Evolutionary conservation across 441 rosid genomes (phyloP), one percentile per base, ranked within the genome.

Genomic region (Populus tomentosa): DNA sequence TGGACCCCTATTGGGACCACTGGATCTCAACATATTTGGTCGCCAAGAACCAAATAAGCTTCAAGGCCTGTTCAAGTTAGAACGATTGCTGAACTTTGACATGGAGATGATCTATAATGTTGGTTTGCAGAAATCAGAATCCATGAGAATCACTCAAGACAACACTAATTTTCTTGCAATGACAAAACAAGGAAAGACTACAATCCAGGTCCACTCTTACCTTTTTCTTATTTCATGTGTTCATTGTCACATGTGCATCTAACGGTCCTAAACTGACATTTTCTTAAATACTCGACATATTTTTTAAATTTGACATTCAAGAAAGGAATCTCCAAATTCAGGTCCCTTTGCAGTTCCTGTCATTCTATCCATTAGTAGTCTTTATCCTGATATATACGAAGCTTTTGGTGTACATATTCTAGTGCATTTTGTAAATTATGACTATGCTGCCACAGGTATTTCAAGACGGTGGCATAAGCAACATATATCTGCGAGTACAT

Each of bases 51-150:
- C 73, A 40, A 78, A 69, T 9, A 77, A 80, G 68, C 72, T 80
- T 9, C 33, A 69, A 30, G 75, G 77, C 32, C 18, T 80, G 23
- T 80, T 80, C 71, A 77, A 73, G 71, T 70, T 80, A 33, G 80
- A 72, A n/a, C 26, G 75, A 11, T 11, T 69, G 18, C 21, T 16
- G 21, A 46, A 63, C 23, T 20, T 80, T n/a, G 75, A 68, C 77
- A 0, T 14, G 16, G 74, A 73, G 50, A 50, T 66, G 28, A 50
- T 72, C 61, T 66, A 71, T 63, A 53, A 71, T 42, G 61, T 81
- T n/a, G 76, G 76, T 3, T 53, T 77, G 36, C 64, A 10, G 50
- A 18, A 66, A 20, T 20, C 75, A 33, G 46, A 64, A 16, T 61
- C 46, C n/a, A 6, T 74, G 0, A 69, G 26, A 36, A 56, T 28